Evolutionary conservation across 768 basidiomycete species (phyloP).

Genomic region (Ramaria rubella): DNA sequence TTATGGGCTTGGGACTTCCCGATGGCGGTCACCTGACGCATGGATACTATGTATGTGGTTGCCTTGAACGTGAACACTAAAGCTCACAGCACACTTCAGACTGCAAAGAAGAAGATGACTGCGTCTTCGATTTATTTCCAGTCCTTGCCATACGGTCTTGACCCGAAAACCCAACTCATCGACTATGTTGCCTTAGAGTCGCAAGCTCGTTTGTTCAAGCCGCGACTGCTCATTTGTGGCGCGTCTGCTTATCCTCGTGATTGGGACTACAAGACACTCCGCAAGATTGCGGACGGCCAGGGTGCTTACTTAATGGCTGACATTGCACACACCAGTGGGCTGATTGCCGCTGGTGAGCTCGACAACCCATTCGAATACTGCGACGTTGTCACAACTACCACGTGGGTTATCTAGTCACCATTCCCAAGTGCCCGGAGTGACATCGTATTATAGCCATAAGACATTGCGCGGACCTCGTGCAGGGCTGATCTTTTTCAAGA

Average conservation of each 20-base stretch:
- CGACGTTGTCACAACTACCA: constrained; percentile 97
- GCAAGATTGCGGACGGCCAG: constrained; percentile 75
- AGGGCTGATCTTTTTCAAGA: constrained; percentile 97
- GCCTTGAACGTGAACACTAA: not conserved
- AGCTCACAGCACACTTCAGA: constrained; percentile 38
- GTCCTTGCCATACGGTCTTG: constrained; percentile 87
- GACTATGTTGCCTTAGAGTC: constrained; percentile 77
- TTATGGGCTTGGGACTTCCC: constrained; percentile 98
- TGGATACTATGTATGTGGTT: constrained; percentile 78
- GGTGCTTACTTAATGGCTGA: constrained; percentile 93
- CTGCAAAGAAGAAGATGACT: constrained; percentile 99
- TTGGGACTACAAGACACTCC: constrained; percentile 88
- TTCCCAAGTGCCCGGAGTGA: constrained; percentile 2
- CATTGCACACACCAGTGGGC: constrained; percentile 95
- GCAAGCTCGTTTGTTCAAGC: constrained; percentile 94
- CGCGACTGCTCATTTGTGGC: constrained; percentile 91
- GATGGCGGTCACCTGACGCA: constrained; percentile 97
- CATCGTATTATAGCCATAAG: constrained; percentile 67
- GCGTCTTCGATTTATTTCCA: constrained; percentile 99
- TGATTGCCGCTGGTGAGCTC: constrained; percentile 87
- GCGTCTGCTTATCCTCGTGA: constrained; percentile 98
- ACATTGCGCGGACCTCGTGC: constrained; percentile 97
- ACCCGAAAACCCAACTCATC: constrained; percentile 77
- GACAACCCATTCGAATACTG: constrained; percentile 92
- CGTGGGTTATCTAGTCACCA: constrained; percentile 41